Evolutionary conservation across 441 rosid species (phyloP).

Genomic region (Adansonia rubrostipa): DNA sequence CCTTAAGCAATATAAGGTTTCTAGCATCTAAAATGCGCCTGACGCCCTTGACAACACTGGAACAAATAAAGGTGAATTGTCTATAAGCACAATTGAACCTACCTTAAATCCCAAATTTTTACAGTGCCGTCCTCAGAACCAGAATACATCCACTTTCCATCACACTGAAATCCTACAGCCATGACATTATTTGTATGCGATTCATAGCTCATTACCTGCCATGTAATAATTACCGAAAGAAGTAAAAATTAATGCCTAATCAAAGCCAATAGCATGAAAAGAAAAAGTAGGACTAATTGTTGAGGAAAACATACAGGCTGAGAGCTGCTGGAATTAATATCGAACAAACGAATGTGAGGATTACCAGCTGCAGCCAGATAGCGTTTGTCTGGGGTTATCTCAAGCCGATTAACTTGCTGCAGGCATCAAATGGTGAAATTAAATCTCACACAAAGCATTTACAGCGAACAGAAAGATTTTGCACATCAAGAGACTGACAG

Average conservation of each 20-base stretch:
- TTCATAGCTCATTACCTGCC: slow-evolving; percentile 87
- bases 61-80: background rate
- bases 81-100: background rate
- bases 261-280: slow-evolving; percentile 14
- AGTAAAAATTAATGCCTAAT: background rate
- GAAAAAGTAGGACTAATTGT: background rate
- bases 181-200: slow-evolving; percentile 93
- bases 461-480: background rate
- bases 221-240: background rate
- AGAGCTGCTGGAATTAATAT: slow-evolving; percentile 74
- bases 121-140: slow-evolving; percentile 99
- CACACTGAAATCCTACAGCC: slow-evolving; percentile 97
- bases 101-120: slow-evolving; percentile 97
- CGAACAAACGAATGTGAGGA: slow-evolving; percentile 90
- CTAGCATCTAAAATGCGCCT: background rate
- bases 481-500: background rate
- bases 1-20: background rate
- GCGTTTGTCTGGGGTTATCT: slow-evolving; percentile 88
- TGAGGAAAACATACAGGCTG: slow-evolving; percentile 64
- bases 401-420: slow-evolving; percentile 95
- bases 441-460: background rate
- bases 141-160: slow-evolving; percentile 99
- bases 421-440: slow-evolving; percentile 14
- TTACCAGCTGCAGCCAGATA: slow-evolving; percentile 89
- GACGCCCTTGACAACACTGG: background rate